Conservation (phyloP, 495 filamentous ascomycete genomes). For the Ramalina peruviana region DNA sequence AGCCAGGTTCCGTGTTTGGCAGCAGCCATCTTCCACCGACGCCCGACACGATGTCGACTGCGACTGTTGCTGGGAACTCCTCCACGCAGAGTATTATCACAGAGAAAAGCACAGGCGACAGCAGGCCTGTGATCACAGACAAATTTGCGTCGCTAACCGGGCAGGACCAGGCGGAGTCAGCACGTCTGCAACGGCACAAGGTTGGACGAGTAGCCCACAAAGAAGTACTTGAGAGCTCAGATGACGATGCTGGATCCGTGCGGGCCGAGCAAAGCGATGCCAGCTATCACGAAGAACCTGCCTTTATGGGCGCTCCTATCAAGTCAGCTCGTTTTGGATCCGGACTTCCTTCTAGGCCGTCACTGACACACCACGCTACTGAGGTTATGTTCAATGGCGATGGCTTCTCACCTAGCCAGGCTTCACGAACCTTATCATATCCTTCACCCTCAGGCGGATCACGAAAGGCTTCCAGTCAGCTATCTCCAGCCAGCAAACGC, state of each 20-base stretch:
- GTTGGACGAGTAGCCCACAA: background rate
- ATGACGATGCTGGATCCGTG: slow-evolving; percentile 2
- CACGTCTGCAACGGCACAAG: background rate
- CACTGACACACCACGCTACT: slow-evolving; percentile 2
- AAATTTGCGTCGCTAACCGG: background rate
- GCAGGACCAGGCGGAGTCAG: background rate
- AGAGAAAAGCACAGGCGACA: slow-evolving; percentile 13
- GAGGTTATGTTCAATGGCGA: slow-evolving; percentile 9
- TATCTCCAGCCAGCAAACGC: slow-evolving; percentile 3
- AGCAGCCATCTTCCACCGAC: slow-evolving; percentile 11
- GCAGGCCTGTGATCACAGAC: background rate
- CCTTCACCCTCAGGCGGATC: slow-evolving; percentile 8
- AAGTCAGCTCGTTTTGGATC: background rate
- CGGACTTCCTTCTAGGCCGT: background rate
- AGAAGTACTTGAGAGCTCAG: background rate
- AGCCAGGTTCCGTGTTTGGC: slow-evolving; percentile 4
- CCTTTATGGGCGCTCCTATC: background rate
- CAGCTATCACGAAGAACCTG: background rate
- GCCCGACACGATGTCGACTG: slow-evolving; percentile 14
- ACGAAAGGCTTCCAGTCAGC: background rate
- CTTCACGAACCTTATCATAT: slow-evolving; percentile 7
- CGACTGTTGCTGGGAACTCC: slow-evolving; percentile 9
- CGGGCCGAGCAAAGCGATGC: background rate
- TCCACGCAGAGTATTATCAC: slow-evolving; percentile 15
- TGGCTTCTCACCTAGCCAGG: background rate